Evolutionary conservation across 176 grass and related monocot genomes (phyloP), one percentile per base, ranked within the genome.

Genomic region (Zoysia pacifica): DNA sequence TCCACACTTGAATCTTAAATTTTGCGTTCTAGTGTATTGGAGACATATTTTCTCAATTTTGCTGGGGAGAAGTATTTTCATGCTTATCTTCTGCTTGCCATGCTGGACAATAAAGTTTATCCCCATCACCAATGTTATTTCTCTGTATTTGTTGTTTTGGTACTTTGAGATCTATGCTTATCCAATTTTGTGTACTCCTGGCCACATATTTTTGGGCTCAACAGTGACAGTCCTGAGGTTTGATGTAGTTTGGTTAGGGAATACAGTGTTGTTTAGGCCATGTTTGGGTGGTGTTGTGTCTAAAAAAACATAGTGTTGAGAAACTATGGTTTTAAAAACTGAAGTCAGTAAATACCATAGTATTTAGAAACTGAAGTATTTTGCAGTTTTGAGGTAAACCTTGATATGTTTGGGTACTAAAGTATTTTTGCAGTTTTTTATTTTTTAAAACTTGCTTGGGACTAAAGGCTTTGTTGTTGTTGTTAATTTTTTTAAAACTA

Each of bases 201-300:
- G 63, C 82, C 70, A 11, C 6, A 7, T 5, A 18, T 74, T 49
- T 56, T 77, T 20, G 70, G n/a, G 8, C 81, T 18, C 12, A 53
- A 59, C 37, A 16, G 6, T 0, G 28, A 56, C 65, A 45, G 12
- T 41, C 44, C 5, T 47, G 20, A 18, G 47, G 20, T 62, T 67
- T 61, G 4, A 7, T 2, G 41, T 65, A 69, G 42, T 62, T 81
- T 37, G 11, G 37, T 65, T 54, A 45, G 4, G 59, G 70, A 42
- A 20, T 9, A 14, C 13, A 75, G 9, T 86, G 37, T 7, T 67
- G 10, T 53, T 72, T 61, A 37, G 35, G 55, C 28, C 28, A 28
- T 28, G 28, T 28, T 28, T 28, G 28, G 28, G 28, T 28, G 28
- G 28, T 28, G 28, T 28, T 28, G 28, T 28, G 28, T 28, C 28